Percentiles rank a stretch among this genome's conserved stretches.
Conservation (phyloP, 129 eudicot species). For the Tanacetum coccineum region DNA sequence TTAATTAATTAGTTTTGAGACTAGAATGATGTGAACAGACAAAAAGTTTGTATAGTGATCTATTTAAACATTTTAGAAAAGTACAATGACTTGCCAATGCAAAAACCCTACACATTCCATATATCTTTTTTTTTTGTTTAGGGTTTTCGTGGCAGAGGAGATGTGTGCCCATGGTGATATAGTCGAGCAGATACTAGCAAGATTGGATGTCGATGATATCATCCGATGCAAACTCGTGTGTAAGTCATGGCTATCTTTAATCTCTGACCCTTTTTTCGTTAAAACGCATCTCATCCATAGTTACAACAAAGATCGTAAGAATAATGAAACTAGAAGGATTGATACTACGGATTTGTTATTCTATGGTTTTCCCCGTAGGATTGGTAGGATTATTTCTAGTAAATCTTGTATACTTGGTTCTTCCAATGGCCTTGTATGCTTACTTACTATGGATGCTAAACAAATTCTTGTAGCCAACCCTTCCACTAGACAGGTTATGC, state of each 20-base stretch:
- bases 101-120: no score
- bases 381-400: no score
- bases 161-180: background rate
- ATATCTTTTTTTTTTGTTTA: no score
- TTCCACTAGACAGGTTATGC: background rate
- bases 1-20: no score
- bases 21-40: no score
- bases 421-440: background rate
- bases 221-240: background rate
- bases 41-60: no score
- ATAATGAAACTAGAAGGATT: background rate
- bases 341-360: background rate
- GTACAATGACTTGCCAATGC: no score
- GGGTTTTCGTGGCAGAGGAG: background rate
- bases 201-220: background rate
- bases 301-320: background rate
- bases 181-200: background rate
- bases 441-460: background rate
- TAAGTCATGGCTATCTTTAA: slow-evolving; percentile 1
- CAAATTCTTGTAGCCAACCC: background rate
- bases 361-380: background rate
- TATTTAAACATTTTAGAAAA: no score
- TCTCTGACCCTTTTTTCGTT: background rate
- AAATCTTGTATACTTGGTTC: background rate
- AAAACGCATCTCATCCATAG: background rate